Conservation (phyloP, 2,329 filamentous ascomycete species). For the Beauveria sp. region DNA sequence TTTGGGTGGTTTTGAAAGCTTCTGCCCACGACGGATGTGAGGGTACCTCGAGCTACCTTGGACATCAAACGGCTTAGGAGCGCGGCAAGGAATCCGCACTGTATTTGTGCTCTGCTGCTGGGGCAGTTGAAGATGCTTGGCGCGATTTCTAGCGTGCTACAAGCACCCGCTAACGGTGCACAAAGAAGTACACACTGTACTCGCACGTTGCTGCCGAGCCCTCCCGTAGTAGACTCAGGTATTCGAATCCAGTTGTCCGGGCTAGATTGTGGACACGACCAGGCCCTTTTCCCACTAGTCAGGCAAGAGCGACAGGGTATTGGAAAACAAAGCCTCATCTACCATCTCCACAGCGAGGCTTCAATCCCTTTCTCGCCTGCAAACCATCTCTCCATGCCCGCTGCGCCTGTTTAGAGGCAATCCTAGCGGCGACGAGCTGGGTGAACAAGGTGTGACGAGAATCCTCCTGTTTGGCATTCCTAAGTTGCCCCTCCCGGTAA, state of each 20-base stretch:
- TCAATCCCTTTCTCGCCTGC: slow-evolving; percentile 17
- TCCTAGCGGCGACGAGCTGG: slow-evolving; percentile 31
- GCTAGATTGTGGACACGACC: slow-evolving; percentile 16
- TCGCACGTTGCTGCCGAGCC: neutral
- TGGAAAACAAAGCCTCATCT: slow-evolving; percentile 37
- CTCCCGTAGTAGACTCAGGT: slow-evolving; percentile 5
- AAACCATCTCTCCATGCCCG: slow-evolving; percentile 25
- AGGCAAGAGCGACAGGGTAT: slow-evolving; percentile 26
- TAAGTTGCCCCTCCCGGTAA: slow-evolving; percentile 9
- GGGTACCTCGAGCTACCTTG: neutral
- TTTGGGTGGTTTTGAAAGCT: slow-evolving; percentile 9
- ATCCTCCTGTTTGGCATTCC: slow-evolving; percentile 15
- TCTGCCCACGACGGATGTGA: neutral
- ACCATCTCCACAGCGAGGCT: slow-evolving; percentile 24
- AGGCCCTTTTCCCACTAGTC: slow-evolving; percentile 22
- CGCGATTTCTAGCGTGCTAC: neutral
- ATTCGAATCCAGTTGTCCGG: slow-evolving; percentile 13
- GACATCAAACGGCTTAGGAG: neutral
- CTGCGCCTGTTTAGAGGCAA: slow-evolving; percentile 33
- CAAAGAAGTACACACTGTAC: neutral
- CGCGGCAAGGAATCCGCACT: neutral
- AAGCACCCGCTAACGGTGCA: neutral
- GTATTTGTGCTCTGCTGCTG: neutral
- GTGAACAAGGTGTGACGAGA: slow-evolving; percentile 22
- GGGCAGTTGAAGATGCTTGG: neutral